phyloP scores from a whole-genome alignment of 352 stramenopile genomes.

The Phytophthora crassamura region DNA sequence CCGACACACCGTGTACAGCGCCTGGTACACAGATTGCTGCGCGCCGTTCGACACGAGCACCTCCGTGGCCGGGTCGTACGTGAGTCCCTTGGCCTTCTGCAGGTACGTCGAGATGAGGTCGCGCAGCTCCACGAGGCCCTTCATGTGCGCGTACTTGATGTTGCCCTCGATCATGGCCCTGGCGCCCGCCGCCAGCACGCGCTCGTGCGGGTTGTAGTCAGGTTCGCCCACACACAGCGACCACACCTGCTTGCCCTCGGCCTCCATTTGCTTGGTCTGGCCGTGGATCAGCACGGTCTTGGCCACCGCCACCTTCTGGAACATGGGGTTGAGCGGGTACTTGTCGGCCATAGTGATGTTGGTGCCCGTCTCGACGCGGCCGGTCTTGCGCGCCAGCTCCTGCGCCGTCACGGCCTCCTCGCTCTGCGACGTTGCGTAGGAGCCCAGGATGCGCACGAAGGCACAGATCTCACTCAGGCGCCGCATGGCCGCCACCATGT shows the following conservation, averaged over 20 bases:
- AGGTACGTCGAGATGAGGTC: slow-evolving; percentile 92
- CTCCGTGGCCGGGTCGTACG: slow-evolving; percentile 90
- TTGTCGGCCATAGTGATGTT: slow-evolving; percentile 58
- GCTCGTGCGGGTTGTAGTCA: slow-evolving; percentile 90
- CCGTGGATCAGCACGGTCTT: slow-evolving; percentile 95
- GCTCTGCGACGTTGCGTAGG: slow-evolving; percentile 62
- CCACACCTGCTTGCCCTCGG: slow-evolving; percentile 90
- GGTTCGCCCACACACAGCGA: too few relatives aligned
- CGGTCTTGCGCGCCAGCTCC: slow-evolving; percentile 22
- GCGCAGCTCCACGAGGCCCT: slow-evolving; percentile 89
- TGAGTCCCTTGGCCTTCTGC: slow-evolving; percentile 84
- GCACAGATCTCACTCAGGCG: slow-evolving; percentile 83
- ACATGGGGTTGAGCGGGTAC: slow-evolving; percentile 81
- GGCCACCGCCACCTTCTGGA: slow-evolving; percentile 83
- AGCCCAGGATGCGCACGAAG: slow-evolving; percentile 88
- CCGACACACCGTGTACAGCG: slow-evolving; percentile 88
- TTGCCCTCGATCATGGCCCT: slow-evolving; percentile 75
- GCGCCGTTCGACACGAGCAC: slow-evolving; percentile 97
- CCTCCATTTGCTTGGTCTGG: slow-evolving; percentile 96
- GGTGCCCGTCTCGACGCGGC: slow-evolving; percentile 25
- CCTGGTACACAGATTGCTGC: slow-evolving; percentile 95
- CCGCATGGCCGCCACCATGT: slow-evolving; percentile 75
- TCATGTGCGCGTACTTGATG: slow-evolving; percentile 96
- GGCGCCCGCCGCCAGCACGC: slow-evolving; percentile 89
- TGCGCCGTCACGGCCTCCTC: slow-evolving; percentile 21